phyloP scores from a whole-genome alignment of 768 basidiomycete genomes.

The Ramaria sp. region DNA sequence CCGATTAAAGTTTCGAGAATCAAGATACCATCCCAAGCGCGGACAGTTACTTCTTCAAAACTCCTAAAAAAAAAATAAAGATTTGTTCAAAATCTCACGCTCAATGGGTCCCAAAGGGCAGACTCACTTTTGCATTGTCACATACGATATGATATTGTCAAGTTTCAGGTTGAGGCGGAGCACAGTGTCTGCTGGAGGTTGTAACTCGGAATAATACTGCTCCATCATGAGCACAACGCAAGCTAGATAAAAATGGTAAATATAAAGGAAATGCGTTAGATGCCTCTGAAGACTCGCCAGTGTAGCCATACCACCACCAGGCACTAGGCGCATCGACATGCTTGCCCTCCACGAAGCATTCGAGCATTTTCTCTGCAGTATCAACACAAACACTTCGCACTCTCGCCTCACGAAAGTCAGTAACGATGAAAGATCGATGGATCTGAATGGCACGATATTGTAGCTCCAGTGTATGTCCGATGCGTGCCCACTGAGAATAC shows the following conservation, averaged over 20 bases:
- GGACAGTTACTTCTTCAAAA: background rate
- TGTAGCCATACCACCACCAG: constrained; percentile 6
- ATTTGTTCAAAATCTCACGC: background rate
- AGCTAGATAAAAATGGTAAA: background rate
- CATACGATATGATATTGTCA: background rate
- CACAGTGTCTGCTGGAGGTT: background rate
- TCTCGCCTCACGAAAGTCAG: constrained; percentile 1
- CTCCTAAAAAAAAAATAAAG: background rate
- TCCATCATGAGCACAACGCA: constrained; percentile 4
- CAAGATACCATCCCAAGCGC: constrained; percentile 3
- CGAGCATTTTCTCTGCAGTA: constrained; percentile 3
- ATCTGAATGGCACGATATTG: constrained; percentile 3
- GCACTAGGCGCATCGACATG: constrained; percentile 4
- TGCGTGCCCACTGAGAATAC: constrained; percentile 1
- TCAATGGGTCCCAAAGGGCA: background rate
- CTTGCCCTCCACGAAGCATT: constrained; percentile 2
- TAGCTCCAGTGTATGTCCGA: constrained; percentile 2
- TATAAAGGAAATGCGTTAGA: background rate
- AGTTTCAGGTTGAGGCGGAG: background rate
- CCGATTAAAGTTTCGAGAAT: constrained; percentile 1
- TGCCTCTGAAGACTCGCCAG: background rate
- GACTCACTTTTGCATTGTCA: background rate
- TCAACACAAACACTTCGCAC: background rate
- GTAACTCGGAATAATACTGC: background rate
- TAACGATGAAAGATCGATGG: background rate